Conservation (phyloP, 2,329 filamentous ascomycete genomes). For the Talaromyces verruculosus region DNA sequence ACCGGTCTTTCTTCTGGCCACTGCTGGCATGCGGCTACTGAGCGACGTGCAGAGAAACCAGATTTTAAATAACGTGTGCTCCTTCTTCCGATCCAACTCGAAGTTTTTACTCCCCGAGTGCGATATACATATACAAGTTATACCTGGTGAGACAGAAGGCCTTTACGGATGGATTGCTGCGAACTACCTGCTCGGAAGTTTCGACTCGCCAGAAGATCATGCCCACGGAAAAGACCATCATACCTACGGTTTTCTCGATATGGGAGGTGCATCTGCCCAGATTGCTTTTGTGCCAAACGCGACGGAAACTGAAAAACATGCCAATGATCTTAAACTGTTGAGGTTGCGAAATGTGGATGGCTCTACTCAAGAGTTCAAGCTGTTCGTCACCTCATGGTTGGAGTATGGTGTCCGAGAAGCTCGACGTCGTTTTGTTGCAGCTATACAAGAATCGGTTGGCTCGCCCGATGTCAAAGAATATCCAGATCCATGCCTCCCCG, state of each 20-base stretch:
- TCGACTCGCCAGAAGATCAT: slow-evolving; percentile 73
- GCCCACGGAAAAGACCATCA: slow-evolving; percentile 83
- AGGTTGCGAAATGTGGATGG: slow-evolving; percentile 83
- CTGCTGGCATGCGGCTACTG: slow-evolving; percentile 88
- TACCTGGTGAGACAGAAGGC: slow-evolving; percentile 91
- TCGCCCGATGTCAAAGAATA: slow-evolving; percentile 63
- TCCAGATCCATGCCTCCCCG: slow-evolving; percentile 87
- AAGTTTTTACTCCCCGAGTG: slow-evolving; percentile 88
- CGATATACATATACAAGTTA: slow-evolving; percentile 84
- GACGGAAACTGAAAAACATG: slow-evolving; percentile 86
- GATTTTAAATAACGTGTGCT: slow-evolving; percentile 75
- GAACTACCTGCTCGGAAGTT: slow-evolving; percentile 90
- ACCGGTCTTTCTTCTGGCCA: slow-evolving; percentile 91
- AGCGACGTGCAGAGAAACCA: slow-evolving; percentile 69
- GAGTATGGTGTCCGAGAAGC: slow-evolving; percentile 97
- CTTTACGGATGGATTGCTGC: slow-evolving; percentile 97
- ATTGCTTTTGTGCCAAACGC: slow-evolving; percentile 95
- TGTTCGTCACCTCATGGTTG: slow-evolving; percentile 96
- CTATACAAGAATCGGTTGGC: slow-evolving; percentile 67
- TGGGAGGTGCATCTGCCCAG: slow-evolving; percentile 96
- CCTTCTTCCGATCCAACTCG: slow-evolving; percentile 74
- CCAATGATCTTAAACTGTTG: slow-evolving; percentile 81
- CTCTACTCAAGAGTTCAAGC: slow-evolving; percentile 72
- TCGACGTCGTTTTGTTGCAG: slow-evolving; percentile 76
- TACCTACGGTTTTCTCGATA: slow-evolving; percentile 96